Base-by-base conservation (phyloP, 306 rosid species). In the Vicia sativa region DNA sequence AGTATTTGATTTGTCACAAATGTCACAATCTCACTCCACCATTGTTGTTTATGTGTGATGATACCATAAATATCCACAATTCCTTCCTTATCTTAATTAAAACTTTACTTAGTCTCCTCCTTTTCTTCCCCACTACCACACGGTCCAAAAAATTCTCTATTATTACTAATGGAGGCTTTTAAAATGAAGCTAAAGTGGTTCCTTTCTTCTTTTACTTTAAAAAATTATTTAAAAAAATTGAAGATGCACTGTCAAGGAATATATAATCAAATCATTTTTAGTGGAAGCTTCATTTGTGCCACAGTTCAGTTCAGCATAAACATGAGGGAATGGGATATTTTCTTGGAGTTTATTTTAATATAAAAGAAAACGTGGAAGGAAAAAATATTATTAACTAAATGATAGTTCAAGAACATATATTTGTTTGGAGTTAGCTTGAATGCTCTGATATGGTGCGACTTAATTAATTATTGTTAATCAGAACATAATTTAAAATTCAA, bases 211-310 rank as follows among this genome's bases (percentile, higher is more conserved):
- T 46, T 35, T 11, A 21, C 71, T 73, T 77, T 68, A 63, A 10
- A 38, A 72, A 76, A 76, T 15, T 9, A 10, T 34, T 15, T 34
- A 34, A 38, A 4, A 11, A 68, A 70, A 18, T 16, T 8, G 85
- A 57, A 11, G 62, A 52, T 68, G 73, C 74, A 13, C 23, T 67
- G 74, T 82, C 86, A 49, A 0, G 34, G n/a, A 63, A 78, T 74
- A 45, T 49, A 62, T 41, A 69, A 69, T 74, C 60, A 77, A 81
- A 70, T 73, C 74, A 70, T 25, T 77, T 70, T 65, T 53, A 78
- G 82, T 81, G 79, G 81, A 57, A 75, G 79, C 55, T 75, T 78
- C 74, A 58, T 72, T 82, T 21, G 71, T 62, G 61, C 65, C 85
- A 67, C 70, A 53, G 37, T 62, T 14, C 70, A 53, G 37, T 62